Base-by-base conservation (phyloP, 805 yeast genomes). In the Candida ulmi region DNA sequence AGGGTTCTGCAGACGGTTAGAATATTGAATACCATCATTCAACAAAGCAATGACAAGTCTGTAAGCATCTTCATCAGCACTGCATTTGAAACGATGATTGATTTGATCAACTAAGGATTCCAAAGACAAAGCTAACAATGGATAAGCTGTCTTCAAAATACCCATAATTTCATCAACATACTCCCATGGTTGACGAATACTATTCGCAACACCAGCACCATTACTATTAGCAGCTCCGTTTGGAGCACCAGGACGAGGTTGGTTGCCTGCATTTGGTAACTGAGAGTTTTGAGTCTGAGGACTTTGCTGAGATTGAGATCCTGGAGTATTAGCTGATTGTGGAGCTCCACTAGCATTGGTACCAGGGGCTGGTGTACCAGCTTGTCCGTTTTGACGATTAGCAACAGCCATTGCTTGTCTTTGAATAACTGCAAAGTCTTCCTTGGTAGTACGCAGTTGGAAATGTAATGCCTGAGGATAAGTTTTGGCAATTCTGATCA, bases 391-490 rank as follows among this genome's bases (percentile, higher is more conserved):
- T 35, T 55, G 58, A 34, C 60, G 60, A 30, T 53, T 55, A n/a
- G 74, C 66, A 13, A 74, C 76, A 19, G 72, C 74, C 61, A 67
- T 48, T 1, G 79, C 76, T 58, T 87, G 96, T 40, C 91, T 73
- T 58, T 88, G 95, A 38, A 88, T 74, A 3, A 85, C 88, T 4
- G 88, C 81, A 61, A 82, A 87, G 51, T 93, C 99, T 57, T 93
- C 99, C 57, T 85, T 86, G 0, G 98, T 87, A 2, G 99, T 93
- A 41, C 99, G 72, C 51, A 93, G 70, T 55, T 90, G 97, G 80
- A 90, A 93, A 55, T 93, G 98, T 41, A 93, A 71, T 0, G 99
- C 96, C 63, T 93, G 99, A 1, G 99, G 99, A 63, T 85, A 95
- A 38, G 88, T 82, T 67, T 93, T 93, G 1, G 99, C 99, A 55